Evolutionary conservation across 768 basidiomycete species (phyloP).

Genomic region (Leccinum subtestaceum): DNA sequence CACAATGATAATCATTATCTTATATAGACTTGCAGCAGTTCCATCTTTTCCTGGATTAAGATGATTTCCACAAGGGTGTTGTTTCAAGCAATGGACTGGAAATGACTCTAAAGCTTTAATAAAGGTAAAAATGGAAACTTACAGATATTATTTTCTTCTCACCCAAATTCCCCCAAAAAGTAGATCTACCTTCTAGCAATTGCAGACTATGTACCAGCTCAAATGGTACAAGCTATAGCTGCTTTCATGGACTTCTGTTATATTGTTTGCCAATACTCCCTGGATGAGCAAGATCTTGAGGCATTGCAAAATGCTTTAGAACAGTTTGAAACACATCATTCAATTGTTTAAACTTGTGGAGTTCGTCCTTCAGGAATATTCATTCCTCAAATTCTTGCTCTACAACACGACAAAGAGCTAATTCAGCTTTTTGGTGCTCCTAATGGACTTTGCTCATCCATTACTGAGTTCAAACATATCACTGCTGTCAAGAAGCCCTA

Average conservation of each 20-base stretch:
- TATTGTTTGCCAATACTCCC: too few species aligned
- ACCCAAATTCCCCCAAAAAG: not conserved
- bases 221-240: not conserved
- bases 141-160: too few species aligned
- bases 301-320: too few species aligned
- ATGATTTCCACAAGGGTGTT: not conserved
- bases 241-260: not conserved
- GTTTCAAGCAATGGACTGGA: not conserved
- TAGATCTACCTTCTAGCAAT: not conserved
- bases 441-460: too few species aligned
- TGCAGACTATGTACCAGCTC: not conserved
- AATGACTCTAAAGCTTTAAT: not conserved
- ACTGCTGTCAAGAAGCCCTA: not conserved
- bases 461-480: too few species aligned
- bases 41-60: not conserved
- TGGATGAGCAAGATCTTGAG: too few species aligned
- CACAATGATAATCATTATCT: not conserved
- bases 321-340: too few species aligned
- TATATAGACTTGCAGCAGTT: not conserved
- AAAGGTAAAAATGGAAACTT: not conserved
- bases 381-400: too few species aligned
- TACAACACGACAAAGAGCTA: too few species aligned
- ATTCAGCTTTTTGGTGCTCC: too few species aligned
- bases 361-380: too few species aligned
- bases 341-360: too few species aligned